Evolutionary conservation across 805 yeast genomes (phyloP).

Genomic region (Wickerhamomyces chambardii): DNA sequence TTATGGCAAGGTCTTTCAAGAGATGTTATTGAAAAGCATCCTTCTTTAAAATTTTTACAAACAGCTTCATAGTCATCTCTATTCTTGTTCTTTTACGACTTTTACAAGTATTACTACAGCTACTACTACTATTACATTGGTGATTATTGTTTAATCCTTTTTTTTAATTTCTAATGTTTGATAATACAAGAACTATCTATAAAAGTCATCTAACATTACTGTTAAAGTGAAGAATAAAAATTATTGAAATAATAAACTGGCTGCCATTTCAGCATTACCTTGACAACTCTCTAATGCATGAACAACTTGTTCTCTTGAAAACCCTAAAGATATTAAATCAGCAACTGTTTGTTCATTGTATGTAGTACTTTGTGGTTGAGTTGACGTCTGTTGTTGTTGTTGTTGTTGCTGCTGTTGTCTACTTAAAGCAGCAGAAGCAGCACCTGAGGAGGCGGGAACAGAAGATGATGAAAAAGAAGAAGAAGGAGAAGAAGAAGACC

Average conservation of each 20-base stretch:
- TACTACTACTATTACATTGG: no score
- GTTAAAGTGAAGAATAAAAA: no score
- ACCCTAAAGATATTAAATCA: slow-evolving; percentile 62
- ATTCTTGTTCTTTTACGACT: no score
- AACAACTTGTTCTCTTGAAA: slow-evolving; percentile 52
- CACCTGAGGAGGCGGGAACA: slow-evolving; percentile 3
- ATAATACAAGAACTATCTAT: no score
- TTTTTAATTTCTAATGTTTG: no score
- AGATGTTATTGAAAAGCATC: slow-evolving; percentile 18
- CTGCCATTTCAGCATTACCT: slow-evolving; percentile 84
- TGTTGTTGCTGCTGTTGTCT: slow-evolving; percentile 3
- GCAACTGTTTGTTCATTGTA: slow-evolving; percentile 28
- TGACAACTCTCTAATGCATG: slow-evolving; percentile 54
- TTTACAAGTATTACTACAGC: no score
- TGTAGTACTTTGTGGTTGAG: slow-evolving; percentile 1
- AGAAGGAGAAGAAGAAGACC: slow-evolving; percentile 14
- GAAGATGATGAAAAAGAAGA: slow-evolving; percentile 9
- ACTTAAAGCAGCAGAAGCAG: slow-evolving; percentile 3
- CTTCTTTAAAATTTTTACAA: slow-evolving; percentile 13
- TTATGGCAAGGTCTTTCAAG: slow-evolving; percentile 20
- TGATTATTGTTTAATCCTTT: no score
- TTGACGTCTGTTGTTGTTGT: slow-evolving; percentile 2
- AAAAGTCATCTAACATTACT: no score
- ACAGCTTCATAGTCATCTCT: no score
- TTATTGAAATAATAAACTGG: slow-evolving; percentile 55